Evolutionary conservation across 352 stramenopile genomes (phyloP), one percentile per base, ranked within the genome.

Genomic region (Globisporangium megalacanthum): DNA sequence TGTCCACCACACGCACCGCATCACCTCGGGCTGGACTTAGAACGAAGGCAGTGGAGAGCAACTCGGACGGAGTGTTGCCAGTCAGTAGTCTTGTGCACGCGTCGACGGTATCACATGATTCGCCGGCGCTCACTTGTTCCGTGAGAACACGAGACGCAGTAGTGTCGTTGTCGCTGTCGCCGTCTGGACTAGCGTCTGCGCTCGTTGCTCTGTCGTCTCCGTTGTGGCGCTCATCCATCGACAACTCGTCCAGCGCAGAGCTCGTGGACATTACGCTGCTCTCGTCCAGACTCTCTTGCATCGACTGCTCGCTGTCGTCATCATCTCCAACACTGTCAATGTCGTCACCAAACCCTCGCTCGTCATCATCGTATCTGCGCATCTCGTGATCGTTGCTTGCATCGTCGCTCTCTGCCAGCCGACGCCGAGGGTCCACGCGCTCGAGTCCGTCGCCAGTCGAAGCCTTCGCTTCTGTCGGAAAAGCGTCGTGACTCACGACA

Each of bases 251-350:
- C 10, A 52, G 17, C n/a, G 39, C 44, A 4, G 5, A 37, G 17
- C 56, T 55, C 15, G 50, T 41, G 46, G 47, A 58, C 39, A 60
- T 22, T 52, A 52, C 19, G 46, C 42, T 65, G 31, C 65, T 56
- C 42, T 68, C 66, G n/a, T 62, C 49, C 9, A 53, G 35, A 29
- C 50, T 53, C 52, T 66, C 61, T 36, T 56, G 60, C 44, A 68
- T 66, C 44, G 62, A 60, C 50, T 47, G 35, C 69, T 58, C 14
- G 49, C 7, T 19, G 20, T 52, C 11, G 13, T 52, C 25, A 2
- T 29, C 17, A 4, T 25, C 31, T 22, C 13, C 46, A 14, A 51
- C 46, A 29, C 46, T 51, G 10, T 35, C 31, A 4, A 6, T 14
- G 6, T 25, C 15, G 3, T 55, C 50, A 1, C 13, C 50, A 10